Evolutionary conservation across 2,329 filamentous ascomycete species (phyloP).

Genomic region (Pseudopyricularia cyperi): DNA sequence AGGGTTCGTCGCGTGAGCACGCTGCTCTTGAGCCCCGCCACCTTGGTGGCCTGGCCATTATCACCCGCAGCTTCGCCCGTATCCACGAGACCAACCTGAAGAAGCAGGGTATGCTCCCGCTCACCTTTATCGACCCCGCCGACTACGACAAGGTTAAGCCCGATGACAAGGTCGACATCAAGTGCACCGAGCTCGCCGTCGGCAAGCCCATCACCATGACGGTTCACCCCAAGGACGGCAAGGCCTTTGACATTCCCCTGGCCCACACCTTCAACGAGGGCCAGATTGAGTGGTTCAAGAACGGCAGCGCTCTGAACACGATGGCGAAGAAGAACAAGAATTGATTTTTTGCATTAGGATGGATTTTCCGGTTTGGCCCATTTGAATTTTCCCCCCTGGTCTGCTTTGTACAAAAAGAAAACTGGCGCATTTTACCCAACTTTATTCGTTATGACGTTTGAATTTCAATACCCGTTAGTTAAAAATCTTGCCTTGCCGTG

Average conservation of each 20-base stretch:
- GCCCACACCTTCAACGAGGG: constrained; percentile 96
- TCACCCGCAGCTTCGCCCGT: constrained; percentile 90
- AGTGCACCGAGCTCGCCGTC: constrained; percentile 79
- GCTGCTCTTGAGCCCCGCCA: constrained; percentile 95
- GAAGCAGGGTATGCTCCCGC: constrained; percentile 99
- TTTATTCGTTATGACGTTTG: neutral
- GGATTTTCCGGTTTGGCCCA: neutral
- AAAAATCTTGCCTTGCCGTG: no score
- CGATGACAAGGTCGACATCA: constrained; percentile 81
- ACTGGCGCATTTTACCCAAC: neutral
- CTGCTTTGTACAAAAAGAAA: neutral
- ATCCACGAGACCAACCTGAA: constrained; percentile 99
- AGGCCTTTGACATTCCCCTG: constrained; percentile 70
- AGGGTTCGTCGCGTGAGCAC: constrained; percentile 95
- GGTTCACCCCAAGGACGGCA: constrained; percentile 82
- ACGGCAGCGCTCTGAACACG: constrained; percentile 92
- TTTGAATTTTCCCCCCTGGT: no score
- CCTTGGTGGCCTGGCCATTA: constrained; percentile 92
- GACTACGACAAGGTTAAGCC: constrained; percentile 97
- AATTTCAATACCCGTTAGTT: neutral
- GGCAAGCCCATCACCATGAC: constrained; percentile 86
- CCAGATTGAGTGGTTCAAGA: constrained; percentile 99
- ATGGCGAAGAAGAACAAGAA: constrained; percentile 61
- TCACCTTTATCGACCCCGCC: constrained; percentile 86
- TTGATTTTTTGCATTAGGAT: neutral